Base-by-base conservation (phyloP, 192 early-diverging fungal species). In the Helicostylum pulchrum region DNA sequence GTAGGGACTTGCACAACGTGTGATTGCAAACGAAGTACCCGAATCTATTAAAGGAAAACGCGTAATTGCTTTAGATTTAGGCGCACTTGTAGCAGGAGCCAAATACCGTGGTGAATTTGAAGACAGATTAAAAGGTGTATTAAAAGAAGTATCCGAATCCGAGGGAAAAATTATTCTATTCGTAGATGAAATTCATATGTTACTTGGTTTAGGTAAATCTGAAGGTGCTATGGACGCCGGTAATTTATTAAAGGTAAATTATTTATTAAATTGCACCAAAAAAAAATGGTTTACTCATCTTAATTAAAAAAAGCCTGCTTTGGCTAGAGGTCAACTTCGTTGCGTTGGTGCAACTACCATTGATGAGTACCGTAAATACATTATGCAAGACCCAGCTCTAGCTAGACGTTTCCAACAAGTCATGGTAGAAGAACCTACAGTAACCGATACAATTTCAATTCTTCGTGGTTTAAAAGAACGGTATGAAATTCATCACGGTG, bases 401-500 rank as follows among this genome's bases (percentile, higher is more conserved):
- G 89, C 88, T 0, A 74, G 90, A 36, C 78, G 90, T 39, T 92
- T 92, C 73, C 88, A 91, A 68, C 81, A 87, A 0, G 82, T 92
- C 7, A 80, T 89, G 76, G 80, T 92, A 14, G 57, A 64, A 11
- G 71, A 73, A 51, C 71, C 71, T 3, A 42, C 71, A 15, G 71
- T 90, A 0, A 71, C 77, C 47, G 89, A 91, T 59, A 92, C 90
- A 0, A 84, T 92, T 26, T 88, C 87, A 21, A 92, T 92, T 52
- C 60, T 92, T 67, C 82, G 88, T 31, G 90, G 90, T 0, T 65
- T 92, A 19, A 88, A 89, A 50, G 84, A 88, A 43, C 82, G 85
- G 14, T 92, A 90, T 72, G 90, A 92, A 66, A 86, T 92, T 20
- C 87, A 91, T 65, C 88, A 92, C 60, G 90, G 88, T 65, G 88